These are phyloP conservation scores for Aspergillus carbonarius DNA, from an alignment of 2,329 filamentous ascomycete genomes.

Conservation along the genomic window DNA sequence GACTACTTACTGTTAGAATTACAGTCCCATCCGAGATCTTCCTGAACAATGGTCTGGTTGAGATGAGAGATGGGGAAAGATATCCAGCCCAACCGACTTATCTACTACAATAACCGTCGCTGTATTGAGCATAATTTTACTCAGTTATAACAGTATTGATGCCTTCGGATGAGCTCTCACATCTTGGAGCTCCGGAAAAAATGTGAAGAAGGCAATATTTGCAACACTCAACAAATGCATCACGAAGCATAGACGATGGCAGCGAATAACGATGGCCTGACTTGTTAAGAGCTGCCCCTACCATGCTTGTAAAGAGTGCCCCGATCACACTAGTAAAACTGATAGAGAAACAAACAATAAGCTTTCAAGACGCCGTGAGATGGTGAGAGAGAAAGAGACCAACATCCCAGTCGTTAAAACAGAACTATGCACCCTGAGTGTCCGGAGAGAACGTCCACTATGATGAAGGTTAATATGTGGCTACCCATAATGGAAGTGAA, in stretches of 20 bases:
- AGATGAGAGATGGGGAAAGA: conserved; percentile 64
- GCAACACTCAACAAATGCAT: conserved; percentile 5
- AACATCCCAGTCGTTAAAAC: conserved; percentile 57
- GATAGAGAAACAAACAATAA: conserved; percentile 3
- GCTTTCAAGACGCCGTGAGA: conserved; percentile 46
- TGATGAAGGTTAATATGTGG: conserved; percentile 65
- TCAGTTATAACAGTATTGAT: conserved; percentile 57
- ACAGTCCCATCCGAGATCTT: conserved; percentile 68
- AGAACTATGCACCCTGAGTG: conserved; percentile 61
- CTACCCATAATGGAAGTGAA: conserved; percentile 66
- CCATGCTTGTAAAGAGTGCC: conserved; percentile 64
- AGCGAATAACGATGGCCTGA: conserved; percentile 49
- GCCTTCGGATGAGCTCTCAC: conserved; percentile 60
- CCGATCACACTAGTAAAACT: conserved; percentile 59
- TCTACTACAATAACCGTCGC: conserved; percentile 66
- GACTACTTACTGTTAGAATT: conserved; percentile 45
- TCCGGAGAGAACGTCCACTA: conserved; percentile 61
- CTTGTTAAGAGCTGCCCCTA: conserved; percentile 55
- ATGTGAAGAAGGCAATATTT: conserved; percentile 47
- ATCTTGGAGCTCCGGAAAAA: conserved; percentile 61
- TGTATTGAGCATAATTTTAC: conserved; percentile 61
- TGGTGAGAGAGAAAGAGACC: conserved; percentile 56
- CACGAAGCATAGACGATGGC: background rate
- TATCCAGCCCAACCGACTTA: conserved; percentile 58
- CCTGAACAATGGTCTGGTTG: conserved; percentile 53